Conservation (phyloP, 2,329 filamentous ascomycete genomes). For the Dothiorella sarmentorum region DNA sequence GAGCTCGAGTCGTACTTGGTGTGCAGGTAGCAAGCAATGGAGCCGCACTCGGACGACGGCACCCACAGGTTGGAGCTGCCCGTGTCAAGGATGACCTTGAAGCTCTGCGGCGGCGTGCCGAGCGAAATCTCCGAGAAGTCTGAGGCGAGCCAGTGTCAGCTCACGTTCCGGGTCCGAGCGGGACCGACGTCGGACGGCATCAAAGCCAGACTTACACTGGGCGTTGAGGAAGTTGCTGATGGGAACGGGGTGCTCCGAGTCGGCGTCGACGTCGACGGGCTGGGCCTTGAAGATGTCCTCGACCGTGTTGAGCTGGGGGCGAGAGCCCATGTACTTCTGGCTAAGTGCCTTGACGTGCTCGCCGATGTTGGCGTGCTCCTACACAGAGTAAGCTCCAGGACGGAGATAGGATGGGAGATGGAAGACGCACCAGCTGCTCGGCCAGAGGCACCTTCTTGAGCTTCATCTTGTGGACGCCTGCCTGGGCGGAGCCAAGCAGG, state of each 20-base stretch:
- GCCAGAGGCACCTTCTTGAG: conserved; percentile 92
- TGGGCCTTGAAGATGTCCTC: conserved; percentile 78
- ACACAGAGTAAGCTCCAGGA: conserved; percentile 22
- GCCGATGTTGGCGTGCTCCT: conserved; percentile 77
- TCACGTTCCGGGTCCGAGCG: neutral
- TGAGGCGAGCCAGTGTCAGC: conserved; percentile 34
- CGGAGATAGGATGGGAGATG: conserved; percentile 17
- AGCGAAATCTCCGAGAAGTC: conserved; percentile 97
- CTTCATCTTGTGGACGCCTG: conserved; percentile 92
- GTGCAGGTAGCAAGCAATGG: conserved; percentile 98
- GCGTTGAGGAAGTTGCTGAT: conserved; percentile 98
- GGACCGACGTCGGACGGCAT: neutral
- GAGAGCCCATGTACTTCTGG: conserved; percentile 93
- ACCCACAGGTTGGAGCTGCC: conserved; percentile 99
- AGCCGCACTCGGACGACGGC: conserved; percentile 82
- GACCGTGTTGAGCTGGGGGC: conserved; percentile 56
- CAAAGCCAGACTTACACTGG: conserved; percentile 69
- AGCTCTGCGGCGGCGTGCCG: conserved; percentile 85
- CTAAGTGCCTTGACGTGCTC: conserved; percentile 77
- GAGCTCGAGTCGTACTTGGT: conserved; percentile 89
- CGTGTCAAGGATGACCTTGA: conserved; percentile 98
- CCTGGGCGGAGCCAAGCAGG: conserved; percentile 78
- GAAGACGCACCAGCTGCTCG: conserved; percentile 77
- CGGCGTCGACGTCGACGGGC: conserved; percentile 59
- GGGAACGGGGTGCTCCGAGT: conserved; percentile 74